Evolutionary conservation across 2,329 filamentous ascomycete species (phyloP).

Genomic region (Amphichorda felina): DNA sequence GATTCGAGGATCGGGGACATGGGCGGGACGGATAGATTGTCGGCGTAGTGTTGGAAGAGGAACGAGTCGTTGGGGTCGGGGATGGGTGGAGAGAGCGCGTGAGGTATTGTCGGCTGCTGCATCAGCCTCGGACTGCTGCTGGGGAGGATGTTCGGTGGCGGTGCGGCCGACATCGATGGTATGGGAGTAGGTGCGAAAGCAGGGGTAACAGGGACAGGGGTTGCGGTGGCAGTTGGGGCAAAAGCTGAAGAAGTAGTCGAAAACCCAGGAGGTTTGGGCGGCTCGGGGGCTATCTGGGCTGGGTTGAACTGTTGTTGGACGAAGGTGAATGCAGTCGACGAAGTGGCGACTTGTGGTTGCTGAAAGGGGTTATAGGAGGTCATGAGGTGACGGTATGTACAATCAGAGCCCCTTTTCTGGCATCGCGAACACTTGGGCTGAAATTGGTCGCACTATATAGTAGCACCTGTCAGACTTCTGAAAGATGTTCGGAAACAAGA

Average conservation of each 20-base stretch:
- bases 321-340: not conserved
- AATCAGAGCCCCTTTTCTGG: conserved; percentile 2
- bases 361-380: conserved; percentile 6
- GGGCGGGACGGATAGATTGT: conserved; percentile 1
- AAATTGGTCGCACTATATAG: conserved; percentile 6
- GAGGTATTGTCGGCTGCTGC: too few relatives aligned
- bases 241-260: too few relatives aligned
- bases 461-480: too few relatives aligned
- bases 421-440: conserved; percentile 6
- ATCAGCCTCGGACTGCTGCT: not conserved
- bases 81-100: not conserved
- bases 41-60: conserved; percentile 4
- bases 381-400: conserved; percentile 6
- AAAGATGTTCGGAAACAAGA: too few relatives aligned
- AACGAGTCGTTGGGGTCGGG: conserved; percentile 1
- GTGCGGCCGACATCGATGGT: not conserved
- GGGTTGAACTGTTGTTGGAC: too few relatives aligned
- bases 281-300: too few relatives aligned
- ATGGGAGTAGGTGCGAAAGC: not conserved
- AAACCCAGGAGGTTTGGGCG: too few relatives aligned
- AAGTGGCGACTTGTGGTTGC: not conserved
- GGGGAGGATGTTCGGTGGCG: not conserved
- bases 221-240: not conserved
- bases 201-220: not conserved
- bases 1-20: conserved; percentile 3